Evolutionary conservation across 2,329 filamentous ascomycete genomes (phyloP), one percentile per base, ranked within the genome.

Genomic region (Pseudogymnoascus sp.): DNA sequence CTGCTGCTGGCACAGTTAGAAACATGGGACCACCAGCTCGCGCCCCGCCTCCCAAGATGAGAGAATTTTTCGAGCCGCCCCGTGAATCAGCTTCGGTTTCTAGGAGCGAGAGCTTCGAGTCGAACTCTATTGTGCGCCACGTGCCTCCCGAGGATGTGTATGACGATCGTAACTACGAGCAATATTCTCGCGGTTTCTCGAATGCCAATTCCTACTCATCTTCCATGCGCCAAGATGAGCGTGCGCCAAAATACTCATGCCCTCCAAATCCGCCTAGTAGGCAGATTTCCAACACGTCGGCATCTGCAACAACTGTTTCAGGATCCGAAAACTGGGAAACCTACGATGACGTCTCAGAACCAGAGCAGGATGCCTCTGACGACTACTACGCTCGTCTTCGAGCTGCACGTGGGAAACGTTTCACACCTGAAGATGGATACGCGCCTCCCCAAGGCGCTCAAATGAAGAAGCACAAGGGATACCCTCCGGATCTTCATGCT

Each of bases 291-390:
- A 86, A 86, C 66, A 87, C 87, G 1, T 65, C 90, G 2, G 77
- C 77, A 2, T 75, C 78, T 20, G 77, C 77, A n/a, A 90, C 88
- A 1, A 81, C 81, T 20, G 81, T 89, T 25, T 91, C 89, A 4
- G 90, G 90, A 1, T 96, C 90, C 3, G 93, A 97, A 75, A 97
- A 97, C 73, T 97, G 93, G 93, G 93, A 97, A 75, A 96, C 92
- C 8, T 97, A 94, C 69, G 92, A 94, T 68, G 90, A 96, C 72
- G 85, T 82, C 66, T 91, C 88, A 64, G 87, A 91, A 69, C 84
- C 87, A 0, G 89, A 91, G 68, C 80, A 81, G 22, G 92, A 96
- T 71, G 83, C 83, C 0, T 86, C 86, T 3, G 90, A 94, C 63
- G 93, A 94, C 72, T 95, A 96, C 74, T 95, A 96, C 74, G 88